Evolutionary conservation across 2,329 filamentous ascomycete species (phyloP).

Genomic region (Aspergillus fischeri): DNA sequence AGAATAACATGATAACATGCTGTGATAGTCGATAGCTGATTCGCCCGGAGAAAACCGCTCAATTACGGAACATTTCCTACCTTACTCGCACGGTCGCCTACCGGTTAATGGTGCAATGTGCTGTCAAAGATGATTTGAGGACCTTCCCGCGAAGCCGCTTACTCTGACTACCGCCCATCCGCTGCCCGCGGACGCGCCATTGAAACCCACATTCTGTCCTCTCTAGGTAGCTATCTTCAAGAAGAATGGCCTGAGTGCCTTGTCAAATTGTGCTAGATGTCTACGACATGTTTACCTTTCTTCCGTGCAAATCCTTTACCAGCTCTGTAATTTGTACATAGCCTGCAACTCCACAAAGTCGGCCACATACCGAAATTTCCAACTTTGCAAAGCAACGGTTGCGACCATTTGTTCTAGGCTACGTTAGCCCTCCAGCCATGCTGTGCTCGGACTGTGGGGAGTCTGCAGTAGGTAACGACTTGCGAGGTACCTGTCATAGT

Average conservation of each 20-base stretch:
- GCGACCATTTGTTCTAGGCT: conserved; percentile 8
- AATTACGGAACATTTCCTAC: not conserved
- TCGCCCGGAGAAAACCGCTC: not conserved
- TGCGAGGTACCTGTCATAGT: not conserved
- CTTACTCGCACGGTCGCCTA: not conserved
- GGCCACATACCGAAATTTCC: conserved; percentile 2
- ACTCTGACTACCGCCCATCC: not conserved
- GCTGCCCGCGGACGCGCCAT: not conserved
- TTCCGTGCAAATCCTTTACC: not conserved
- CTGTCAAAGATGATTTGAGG: not conserved
- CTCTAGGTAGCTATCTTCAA: not conserved
- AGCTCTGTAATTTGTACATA: not conserved
- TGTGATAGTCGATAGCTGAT: not conserved
- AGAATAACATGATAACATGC: not conserved
- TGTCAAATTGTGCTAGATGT: not conserved
- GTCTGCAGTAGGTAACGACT: not conserved
- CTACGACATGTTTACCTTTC: not conserved
- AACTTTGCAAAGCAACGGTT: conserved; percentile 11
- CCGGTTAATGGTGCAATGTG: not conserved
- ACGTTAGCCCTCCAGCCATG: not conserved
- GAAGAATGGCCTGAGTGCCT: not conserved
- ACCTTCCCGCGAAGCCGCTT: not conserved
- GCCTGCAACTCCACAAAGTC: not conserved
- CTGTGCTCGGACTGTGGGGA: not conserved
- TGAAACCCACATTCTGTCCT: not conserved